phyloP scores from a whole-genome alignment of 176 grass and related monocot genomes.

The Elaeis guineensis region DNA sequence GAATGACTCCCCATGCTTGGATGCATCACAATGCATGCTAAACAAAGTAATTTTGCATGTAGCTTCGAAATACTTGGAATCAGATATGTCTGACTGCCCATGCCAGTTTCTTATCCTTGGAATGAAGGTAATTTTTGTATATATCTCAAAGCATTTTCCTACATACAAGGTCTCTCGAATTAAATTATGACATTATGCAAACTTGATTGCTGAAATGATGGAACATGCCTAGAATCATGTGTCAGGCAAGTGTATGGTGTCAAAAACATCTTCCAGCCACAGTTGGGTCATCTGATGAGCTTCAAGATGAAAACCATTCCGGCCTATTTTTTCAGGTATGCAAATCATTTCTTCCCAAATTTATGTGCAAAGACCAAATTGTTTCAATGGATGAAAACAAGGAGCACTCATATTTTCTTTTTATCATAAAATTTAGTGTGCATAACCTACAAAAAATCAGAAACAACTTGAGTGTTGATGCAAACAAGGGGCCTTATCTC shows the following conservation, averaged over 20 bases:
- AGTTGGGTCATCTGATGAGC: constrained; percentile 33
- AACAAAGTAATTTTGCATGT: constrained; percentile 67
- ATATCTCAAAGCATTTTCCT: constrained; percentile 3
- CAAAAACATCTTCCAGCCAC: constrained; percentile 42
- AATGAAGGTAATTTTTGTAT: constrained; percentile 46
- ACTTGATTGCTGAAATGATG: constrained; percentile 8
- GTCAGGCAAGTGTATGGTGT: constrained; percentile 76
- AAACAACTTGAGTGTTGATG: too few relatives aligned
- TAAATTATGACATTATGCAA: background rate
- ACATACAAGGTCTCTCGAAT: too few relatives aligned
- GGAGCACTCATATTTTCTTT: too few relatives aligned
- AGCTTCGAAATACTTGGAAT: constrained; percentile 53
- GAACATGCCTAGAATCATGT: constrained; percentile 10
- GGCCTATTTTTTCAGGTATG: constrained; percentile 54
- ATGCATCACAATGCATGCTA: constrained; percentile 57
- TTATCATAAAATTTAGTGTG: too few relatives aligned
- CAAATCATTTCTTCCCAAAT: background rate
- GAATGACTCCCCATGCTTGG: constrained; percentile 56
- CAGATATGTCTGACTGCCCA: constrained; percentile 28
- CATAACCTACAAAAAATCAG: too few relatives aligned
- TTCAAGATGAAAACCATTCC: constrained; percentile 58
- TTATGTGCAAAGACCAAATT: background rate
- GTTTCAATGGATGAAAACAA: constrained; percentile 3
- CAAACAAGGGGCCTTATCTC: too few relatives aligned
- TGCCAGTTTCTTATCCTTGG: constrained; percentile 51